Evolutionary conservation across 768 basidiomycete species (phyloP), one percentile per base, ranked within the genome.

Genomic region (Trametes elegans): DNA sequence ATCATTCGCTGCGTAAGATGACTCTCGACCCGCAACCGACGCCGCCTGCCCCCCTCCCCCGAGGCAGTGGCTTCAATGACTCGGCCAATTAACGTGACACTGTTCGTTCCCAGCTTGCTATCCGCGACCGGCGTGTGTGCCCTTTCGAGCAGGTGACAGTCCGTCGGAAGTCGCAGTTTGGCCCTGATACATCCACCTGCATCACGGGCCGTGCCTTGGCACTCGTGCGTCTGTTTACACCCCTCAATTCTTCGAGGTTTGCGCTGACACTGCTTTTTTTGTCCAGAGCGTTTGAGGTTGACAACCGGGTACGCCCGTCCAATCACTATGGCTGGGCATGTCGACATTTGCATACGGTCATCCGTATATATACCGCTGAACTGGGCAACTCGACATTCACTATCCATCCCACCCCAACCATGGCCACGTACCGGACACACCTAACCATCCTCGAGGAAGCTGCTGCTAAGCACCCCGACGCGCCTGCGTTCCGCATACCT

Each of bases 401-500:
- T 49, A 51, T 35, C 52, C 49, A 45, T 56, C 54, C 31, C 43
- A 41, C 58, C 44, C 47, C 44, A 45, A 27, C 42, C 51, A 68
- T 66, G 67, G 38, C 59, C 47, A 40, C 44, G 39, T 63, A 60
- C 52, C 59, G 51, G 41, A 68, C 67, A 27, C 88, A 89, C 67
- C 79, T 90, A 23, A 79, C 83, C 29, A 73, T 86, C 59, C 78
- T 89, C 58, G 76, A 85, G 54, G 70, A 77, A 41, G 80, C 78
- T 58, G 77, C 83, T n/a, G 60, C 73, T 43, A 74, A 68, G 53
- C 75, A 76, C 64, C 74, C 84, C 16, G 70, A 74, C 24, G 69
- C 76, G 2, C 74, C 80, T 35, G 83, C 80, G 60, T 90, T 89
- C 74, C 79, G 77, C 66, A 69, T 82, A 35, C 87, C 88, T 18